Percentiles rank a stretch among this genome's conserved stretches.
Evolutionary conservation across 257 asterid species (phyloP).

Genomic region (Haberlea rhodopensis): DNA sequence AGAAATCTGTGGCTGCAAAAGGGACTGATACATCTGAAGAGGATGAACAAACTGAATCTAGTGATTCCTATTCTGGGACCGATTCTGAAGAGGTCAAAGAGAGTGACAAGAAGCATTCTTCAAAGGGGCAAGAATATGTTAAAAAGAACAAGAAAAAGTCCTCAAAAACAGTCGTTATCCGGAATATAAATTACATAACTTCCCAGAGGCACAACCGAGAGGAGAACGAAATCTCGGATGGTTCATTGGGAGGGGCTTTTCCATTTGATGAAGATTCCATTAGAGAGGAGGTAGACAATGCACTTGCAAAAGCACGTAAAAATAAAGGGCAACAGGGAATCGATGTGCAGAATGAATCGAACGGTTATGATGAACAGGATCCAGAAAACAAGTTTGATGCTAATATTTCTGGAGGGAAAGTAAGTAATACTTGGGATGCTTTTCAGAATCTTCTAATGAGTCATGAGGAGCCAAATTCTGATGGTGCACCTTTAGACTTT

Average conservation of each 20-base stretch:
- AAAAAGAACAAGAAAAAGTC: slow-evolving; percentile 61
- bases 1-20: slow-evolving; percentile 34
- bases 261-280: slow-evolving; percentile 54
- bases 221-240: slow-evolving; percentile 45
- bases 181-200: slow-evolving; percentile 80
- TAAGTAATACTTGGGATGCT: slow-evolving; percentile 56
- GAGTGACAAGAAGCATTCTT: slow-evolving; percentile 39
- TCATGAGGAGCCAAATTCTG: slow-evolving; percentile 42
- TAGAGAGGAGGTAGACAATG: slow-evolving; percentile 58
- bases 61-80: slow-evolving; percentile 42
- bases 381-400: slow-evolving; percentile 21
- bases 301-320: slow-evolving; percentile 46
- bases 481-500: slow-evolving; percentile 29
- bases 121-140: slow-evolving; percentile 37
- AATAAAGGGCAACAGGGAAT: slow-evolving; percentile 34
- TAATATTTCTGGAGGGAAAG: slow-evolving; percentile 33
- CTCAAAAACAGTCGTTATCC: slow-evolving; percentile 78
- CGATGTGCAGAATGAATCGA: slow-evolving; percentile 31
- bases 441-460: slow-evolving; percentile 68
- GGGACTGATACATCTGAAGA: slow-evolving; percentile 52
- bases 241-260: slow-evolving; percentile 39
- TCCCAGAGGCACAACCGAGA: slow-evolving; percentile 58
- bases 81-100: slow-evolving; percentile 42
- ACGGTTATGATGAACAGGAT: slow-evolving; percentile 32
- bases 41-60: slow-evolving; percentile 52